Evolutionary conservation across 2,329 filamentous ascomycete species (phyloP).

Genomic region (Pseudogymnoascus sp.): DNA sequence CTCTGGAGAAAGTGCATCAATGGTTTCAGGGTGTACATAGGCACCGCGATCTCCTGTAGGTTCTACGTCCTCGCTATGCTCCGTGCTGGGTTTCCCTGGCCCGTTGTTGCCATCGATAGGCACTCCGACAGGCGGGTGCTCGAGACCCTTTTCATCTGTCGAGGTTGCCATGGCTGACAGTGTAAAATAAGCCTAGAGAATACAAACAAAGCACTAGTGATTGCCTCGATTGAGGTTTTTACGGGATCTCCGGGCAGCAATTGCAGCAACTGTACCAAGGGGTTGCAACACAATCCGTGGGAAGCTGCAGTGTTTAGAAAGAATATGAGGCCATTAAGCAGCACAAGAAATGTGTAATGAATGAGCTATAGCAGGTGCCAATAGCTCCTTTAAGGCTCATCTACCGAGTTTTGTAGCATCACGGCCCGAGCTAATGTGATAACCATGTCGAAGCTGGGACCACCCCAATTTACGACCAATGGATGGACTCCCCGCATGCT

Average conservation of each 20-base stretch:
- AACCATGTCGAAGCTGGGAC: neutral
- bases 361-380: neutral
- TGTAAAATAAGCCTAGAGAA: neutral
- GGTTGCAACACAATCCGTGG: neutral
- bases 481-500: neutral
- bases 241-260: neutral
- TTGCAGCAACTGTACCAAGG: neutral
- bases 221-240: neutral
- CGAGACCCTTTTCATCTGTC: neutral
- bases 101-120: neutral
- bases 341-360: neutral
- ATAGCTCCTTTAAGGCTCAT: neutral
- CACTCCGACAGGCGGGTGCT: neutral
- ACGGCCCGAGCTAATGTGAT: neutral
- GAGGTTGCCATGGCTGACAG: neutral
- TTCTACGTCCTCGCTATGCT: neutral
- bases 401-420: neutral
- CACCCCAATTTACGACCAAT: neutral
- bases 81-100: neutral
- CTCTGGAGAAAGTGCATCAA: slow-evolving; percentile 32
- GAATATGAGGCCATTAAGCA: neutral
- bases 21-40: slow-evolving; percentile 22
- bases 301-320: neutral
- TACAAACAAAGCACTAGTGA: neutral
- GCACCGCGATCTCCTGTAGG: neutral